phyloP scores from a whole-genome alignment of 495 filamentous ascomycete species.

The Penicillium herquei region DNA sequence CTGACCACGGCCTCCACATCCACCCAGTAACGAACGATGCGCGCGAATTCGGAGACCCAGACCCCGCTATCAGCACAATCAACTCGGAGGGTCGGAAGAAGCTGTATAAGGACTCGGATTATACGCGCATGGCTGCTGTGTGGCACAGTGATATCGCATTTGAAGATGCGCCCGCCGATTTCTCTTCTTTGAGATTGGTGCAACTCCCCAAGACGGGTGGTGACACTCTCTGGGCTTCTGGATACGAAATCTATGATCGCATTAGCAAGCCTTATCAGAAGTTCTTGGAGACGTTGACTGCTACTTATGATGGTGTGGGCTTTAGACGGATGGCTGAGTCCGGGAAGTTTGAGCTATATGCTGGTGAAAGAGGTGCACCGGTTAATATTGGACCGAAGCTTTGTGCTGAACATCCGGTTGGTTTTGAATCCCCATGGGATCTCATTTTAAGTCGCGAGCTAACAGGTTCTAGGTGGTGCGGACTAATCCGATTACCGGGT shows the following conservation, averaged over 20 bases:
- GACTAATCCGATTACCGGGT: conserved; percentile 83
- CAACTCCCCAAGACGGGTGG: conserved; percentile 69
- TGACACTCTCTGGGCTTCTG: conserved; percentile 73
- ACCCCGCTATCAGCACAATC: conserved; percentile 74
- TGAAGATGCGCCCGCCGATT: conserved; percentile 67
- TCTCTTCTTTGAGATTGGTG: conserved; percentile 58
- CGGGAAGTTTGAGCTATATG: conserved; percentile 56
- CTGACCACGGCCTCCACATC: conserved; percentile 65
- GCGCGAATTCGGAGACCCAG: conserved; percentile 56
- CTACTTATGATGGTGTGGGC: conserved; percentile 58
- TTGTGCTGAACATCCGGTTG: conserved; percentile 59
- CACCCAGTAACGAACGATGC: conserved; percentile 66
- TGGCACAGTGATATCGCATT: conserved; percentile 77
- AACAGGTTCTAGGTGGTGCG: conserved; percentile 50
- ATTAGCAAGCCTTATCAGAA: conserved; percentile 61
- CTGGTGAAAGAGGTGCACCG: conserved; percentile 58
- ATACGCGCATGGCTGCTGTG: conserved; percentile 25
- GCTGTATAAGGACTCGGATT: conserved; percentile 43
- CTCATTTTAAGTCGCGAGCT: too few species aligned
- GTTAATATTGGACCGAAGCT: conserved; percentile 65
- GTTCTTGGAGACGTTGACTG: conserved; percentile 70
- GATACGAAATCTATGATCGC: conserved; percentile 80
- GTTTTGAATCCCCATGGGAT: not conserved
- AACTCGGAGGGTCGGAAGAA: conserved; percentile 57
- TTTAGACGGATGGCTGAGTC: conserved; percentile 58